Evolutionary conservation across 2,329 filamentous ascomycete species (phyloP).

Genomic region (Colletotrichum noveboracense): DNA sequence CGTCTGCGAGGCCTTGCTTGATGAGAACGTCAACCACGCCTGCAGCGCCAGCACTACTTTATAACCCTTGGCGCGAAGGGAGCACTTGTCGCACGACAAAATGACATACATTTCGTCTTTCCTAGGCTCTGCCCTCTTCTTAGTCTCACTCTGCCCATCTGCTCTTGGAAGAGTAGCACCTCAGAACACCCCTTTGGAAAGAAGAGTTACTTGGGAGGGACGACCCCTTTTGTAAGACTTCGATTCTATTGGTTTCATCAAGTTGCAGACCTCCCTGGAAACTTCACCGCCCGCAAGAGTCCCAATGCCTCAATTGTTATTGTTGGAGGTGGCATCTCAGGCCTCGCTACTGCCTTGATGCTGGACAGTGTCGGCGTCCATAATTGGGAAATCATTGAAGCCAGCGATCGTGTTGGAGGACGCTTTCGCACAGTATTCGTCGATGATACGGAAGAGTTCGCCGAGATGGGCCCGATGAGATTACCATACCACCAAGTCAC

Average conservation of each 20-base stretch:
- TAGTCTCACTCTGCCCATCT: background rate
- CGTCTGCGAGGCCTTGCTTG: background rate
- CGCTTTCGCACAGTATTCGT: constrained; percentile 65
- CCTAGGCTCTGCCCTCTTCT: background rate
- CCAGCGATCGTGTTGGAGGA: constrained; percentile 61
- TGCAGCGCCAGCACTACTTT: background rate
- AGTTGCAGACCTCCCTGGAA: constrained; percentile 37
- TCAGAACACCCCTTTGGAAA: background rate
- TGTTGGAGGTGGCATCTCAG: constrained; percentile 66
- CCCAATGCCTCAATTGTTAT: constrained; percentile 51
- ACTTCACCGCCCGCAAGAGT: constrained; percentile 21
- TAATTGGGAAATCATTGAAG: constrained; percentile 64
- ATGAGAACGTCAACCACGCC: background rate
- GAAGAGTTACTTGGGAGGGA: background rate
- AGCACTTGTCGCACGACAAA: background rate
- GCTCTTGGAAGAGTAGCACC: background rate
- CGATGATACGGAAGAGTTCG: constrained; percentile 57
- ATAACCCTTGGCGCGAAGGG: background rate
- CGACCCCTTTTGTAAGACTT: constrained; percentile 15
- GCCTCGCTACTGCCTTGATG: constrained; percentile 58
- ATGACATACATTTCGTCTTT: background rate
- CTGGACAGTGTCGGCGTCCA: constrained; percentile 55
- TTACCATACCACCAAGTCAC: constrained; percentile 32
- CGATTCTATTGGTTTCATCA: constrained; percentile 44
- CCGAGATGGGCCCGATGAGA: constrained; percentile 66